A percentile compares a stretch with the other conserved stretches of the same genome.
Conservation (phyloP, 164 flowering plant genomes). For the Aristolochia contorta region DNA sequence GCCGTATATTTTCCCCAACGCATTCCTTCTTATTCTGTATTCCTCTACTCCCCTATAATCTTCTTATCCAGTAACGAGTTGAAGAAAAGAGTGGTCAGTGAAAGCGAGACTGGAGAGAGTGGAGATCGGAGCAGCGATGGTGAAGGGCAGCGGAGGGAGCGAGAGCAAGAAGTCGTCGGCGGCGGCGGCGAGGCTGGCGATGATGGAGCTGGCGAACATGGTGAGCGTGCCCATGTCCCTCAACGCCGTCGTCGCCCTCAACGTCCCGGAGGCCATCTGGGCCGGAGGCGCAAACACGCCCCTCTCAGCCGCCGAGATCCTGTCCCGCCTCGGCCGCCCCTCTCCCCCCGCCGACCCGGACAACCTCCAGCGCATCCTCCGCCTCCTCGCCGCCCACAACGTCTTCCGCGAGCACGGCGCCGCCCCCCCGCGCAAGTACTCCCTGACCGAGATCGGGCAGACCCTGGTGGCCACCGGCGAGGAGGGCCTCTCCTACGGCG, state of each 20-base stretch:
- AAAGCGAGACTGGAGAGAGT: too few species aligned
- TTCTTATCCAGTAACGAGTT: too few species aligned
- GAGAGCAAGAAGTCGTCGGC: not conserved
- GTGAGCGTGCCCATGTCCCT: conserved; percentile 75
- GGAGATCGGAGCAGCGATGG: too few species aligned
- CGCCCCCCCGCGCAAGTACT: conserved; percentile 34
- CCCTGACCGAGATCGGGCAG: conserved; percentile 44
- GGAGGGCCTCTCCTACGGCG: conserved; percentile 48
- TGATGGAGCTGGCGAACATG: conserved; percentile 69
- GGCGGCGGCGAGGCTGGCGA: conserved; percentile 23
- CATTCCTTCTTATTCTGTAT: too few species aligned
- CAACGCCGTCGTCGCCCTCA: conserved; percentile 60
- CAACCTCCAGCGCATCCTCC: conserved; percentile 65
- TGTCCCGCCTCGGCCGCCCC: conserved; percentile 16
- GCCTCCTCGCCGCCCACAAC: conserved; percentile 50
- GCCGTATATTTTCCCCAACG: too few species aligned
- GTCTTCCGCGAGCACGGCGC: conserved; percentile 60
- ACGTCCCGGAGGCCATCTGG: conserved; percentile 62
- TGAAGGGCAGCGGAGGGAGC: too few species aligned
- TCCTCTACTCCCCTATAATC: too few species aligned
- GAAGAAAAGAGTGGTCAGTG: too few species aligned
- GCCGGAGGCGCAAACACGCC: conserved; percentile 46
- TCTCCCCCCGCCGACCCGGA: conserved; percentile 11
- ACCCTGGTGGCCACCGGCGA: conserved; percentile 48
- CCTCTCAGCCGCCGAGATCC: conserved; percentile 51